phyloP scores from a whole-genome alignment of 2,329 filamentous ascomycete species.

The Aspergillus niger region DNA sequence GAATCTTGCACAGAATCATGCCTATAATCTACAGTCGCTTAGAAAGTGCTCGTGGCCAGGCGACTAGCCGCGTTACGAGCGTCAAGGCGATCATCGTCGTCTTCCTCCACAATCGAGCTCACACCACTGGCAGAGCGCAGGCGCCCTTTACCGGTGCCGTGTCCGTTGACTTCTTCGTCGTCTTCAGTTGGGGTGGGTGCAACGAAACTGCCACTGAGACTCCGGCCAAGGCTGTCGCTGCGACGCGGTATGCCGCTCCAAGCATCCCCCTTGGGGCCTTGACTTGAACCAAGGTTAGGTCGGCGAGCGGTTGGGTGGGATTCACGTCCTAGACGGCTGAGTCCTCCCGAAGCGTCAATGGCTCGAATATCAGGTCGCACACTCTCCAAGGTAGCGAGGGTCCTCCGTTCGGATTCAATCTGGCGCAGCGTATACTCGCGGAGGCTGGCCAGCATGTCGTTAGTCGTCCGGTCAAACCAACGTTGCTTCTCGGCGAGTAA shows the following conservation, averaged over 20 bases:
- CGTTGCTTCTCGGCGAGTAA: slow-evolving; percentile 83
- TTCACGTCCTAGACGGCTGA: slow-evolving; percentile 87
- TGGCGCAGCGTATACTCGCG: slow-evolving; percentile 91
- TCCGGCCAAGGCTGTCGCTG: slow-evolving; percentile 75
- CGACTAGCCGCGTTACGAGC: slow-evolving; percentile 93
- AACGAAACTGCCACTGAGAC: slow-evolving; percentile 72
- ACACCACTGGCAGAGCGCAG: slow-evolving; percentile 50
- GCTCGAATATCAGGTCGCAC: slow-evolving; percentile 90
- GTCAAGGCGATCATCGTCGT: slow-evolving; percentile 91
- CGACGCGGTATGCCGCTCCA: slow-evolving; percentile 93
- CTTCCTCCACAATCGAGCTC: slow-evolving; percentile 52
- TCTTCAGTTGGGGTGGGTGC: slow-evolving; percentile 64
- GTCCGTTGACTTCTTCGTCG: slow-evolving; percentile 56
- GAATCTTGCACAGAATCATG: slow-evolving; percentile 36
- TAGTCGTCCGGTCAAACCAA: slow-evolving; percentile 85
- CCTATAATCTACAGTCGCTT: slow-evolving; percentile 41
- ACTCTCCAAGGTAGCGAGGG: slow-evolving; percentile 87
- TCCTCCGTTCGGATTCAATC: slow-evolving; percentile 92
- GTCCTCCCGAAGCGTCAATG: slow-evolving; percentile 86
- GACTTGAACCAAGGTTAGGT: slow-evolving; percentile 77
- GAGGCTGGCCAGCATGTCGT: slow-evolving; percentile 80
- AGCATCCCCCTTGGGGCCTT: slow-evolving; percentile 95
- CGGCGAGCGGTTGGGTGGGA: slow-evolving; percentile 75
- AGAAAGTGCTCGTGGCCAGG: slow-evolving; percentile 93
- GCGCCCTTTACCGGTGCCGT: slow-evolving; percentile 45